Evolutionary conservation across 139 green algal species (phyloP), one percentile per base, ranked within the genome.

Genomic region (Chara braunii): DNA sequence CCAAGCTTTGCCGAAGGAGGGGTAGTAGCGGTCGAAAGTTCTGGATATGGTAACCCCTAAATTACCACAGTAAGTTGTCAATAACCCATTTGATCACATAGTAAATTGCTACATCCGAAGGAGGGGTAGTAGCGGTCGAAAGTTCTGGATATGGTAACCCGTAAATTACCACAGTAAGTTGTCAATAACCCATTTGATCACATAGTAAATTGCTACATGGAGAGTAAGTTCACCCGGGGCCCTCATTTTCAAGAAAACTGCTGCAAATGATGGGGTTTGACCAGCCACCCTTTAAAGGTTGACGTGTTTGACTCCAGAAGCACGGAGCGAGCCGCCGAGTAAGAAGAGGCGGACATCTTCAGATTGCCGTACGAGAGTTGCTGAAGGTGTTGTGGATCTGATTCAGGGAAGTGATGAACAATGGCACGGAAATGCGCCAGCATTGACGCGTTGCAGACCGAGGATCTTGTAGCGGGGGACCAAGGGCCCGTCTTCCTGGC

Each of bases 381-480:
- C 18, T 48, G 18, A 48, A 29, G 40, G 18, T 18, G 18, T 48
- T 18, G 18, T 18, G 18, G 18, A 18, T 48, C 18, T 29, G 18
- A 48, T 48, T 48, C 18, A 48, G 18, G 18, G 40, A 48, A 48
- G 18, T 18, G 18, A 18, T 48, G 40, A 48, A 48, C 18, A 29
- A 18, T 29, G 18, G 18, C 18, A 18, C 40, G 18, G 18, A 18
- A 48, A 59, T 55, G 56, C 28, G 31, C 30, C 55, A 51, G 37
- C 61, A 78, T 30, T n/a, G 61, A 60, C 35, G 44, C 73, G 53
- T 65, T 48, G 65, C 81, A 85, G 45, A 88, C 55, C 22, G 77
- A 45, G 11, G 82, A 88, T 2, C 65, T 52, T 2, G 72, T 82
- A 33, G 67, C 66, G 0, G 30, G 29, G 1, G 80, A 77, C 24